Conservation (phyloP, 2,329 filamentous ascomycete genomes). For the Aspergillus eucalypticola region DNA sequence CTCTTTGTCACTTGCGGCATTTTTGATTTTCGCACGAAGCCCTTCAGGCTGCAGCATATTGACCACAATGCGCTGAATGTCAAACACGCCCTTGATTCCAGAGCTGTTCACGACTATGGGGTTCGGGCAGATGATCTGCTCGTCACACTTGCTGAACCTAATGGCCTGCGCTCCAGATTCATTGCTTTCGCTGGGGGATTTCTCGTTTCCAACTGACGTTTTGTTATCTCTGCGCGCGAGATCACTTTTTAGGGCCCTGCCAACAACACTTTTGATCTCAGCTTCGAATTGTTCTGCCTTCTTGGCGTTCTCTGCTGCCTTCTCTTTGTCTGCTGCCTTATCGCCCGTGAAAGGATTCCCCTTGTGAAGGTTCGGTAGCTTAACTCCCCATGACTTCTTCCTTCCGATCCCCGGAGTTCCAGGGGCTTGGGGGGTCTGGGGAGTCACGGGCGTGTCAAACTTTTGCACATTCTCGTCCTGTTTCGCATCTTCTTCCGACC, state of each 20-base stretch:
- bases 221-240: neutral
- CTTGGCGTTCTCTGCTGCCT: neutral
- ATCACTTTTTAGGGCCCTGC: neutral
- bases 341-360: neutral
- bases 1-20: conserved; percentile 10
- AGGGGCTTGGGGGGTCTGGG: neutral
- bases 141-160: neutral
- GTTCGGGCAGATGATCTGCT: conserved; percentile 16
- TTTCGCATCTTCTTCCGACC: neutral
- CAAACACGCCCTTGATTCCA: conserved; percentile 20
- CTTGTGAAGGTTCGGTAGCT: neutral
- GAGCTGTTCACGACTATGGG: conserved; percentile 18
- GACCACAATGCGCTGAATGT: conserved; percentile 20
- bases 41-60: conserved; percentile 15
- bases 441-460: neutral
- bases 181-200: neutral
- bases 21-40: conserved; percentile 14
- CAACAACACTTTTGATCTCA: neutral
- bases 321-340: neutral
- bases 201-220: neutral
- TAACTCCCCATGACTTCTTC: neutral
- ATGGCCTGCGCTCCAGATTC: neutral
- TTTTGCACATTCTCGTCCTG: neutral
- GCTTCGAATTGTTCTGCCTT: neutral
- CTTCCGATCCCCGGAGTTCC: neutral